These are phyloP conservation scores for Arthrobotrys conoides DNA, from an alignment of 2,329 filamentous ascomycete genomes.

Conservation along the genomic window DNA sequence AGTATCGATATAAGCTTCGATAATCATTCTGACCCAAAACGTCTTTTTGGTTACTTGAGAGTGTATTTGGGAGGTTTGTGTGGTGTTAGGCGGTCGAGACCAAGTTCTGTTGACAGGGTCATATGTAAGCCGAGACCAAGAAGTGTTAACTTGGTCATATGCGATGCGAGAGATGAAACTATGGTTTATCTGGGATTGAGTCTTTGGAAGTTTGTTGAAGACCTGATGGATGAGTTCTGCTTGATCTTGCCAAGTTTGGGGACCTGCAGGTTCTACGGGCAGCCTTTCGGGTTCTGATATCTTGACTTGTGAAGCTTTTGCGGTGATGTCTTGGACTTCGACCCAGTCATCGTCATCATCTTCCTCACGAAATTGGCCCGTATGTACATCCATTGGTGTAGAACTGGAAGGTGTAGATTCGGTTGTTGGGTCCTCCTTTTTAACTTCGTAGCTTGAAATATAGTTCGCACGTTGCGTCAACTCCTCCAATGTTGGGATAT, in stretches of 20 bases:
- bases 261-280: constrained; percentile 9
- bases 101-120: constrained; percentile 11
- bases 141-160: constrained; percentile 32
- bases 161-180: constrained; percentile 40
- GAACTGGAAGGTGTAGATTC: not conserved
- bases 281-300: constrained; percentile 26
- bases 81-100: not conserved
- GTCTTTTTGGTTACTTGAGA: constrained; percentile 55
- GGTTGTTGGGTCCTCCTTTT: not conserved
- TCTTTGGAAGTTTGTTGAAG: constrained; percentile 18
- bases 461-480: constrained; percentile 55
- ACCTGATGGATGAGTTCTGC: constrained; percentile 41
- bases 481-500: constrained; percentile 32
- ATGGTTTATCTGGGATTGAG: constrained; percentile 37
- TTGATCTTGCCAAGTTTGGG: constrained; percentile 41
- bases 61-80: not conserved
- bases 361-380: constrained; percentile 15
- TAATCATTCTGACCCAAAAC: constrained; percentile 61
- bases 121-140: constrained; percentile 41
- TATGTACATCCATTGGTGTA: constrained; percentile 9
- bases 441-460: constrained; percentile 55
- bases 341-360: constrained; percentile 56
- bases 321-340: constrained; percentile 22
- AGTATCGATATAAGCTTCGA: constrained; percentile 54
- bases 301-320: constrained; percentile 17